phyloP scores from a whole-genome alignment of 1,284 basidiomycete genomes.

The Gymnopus androsaceus region DNA sequence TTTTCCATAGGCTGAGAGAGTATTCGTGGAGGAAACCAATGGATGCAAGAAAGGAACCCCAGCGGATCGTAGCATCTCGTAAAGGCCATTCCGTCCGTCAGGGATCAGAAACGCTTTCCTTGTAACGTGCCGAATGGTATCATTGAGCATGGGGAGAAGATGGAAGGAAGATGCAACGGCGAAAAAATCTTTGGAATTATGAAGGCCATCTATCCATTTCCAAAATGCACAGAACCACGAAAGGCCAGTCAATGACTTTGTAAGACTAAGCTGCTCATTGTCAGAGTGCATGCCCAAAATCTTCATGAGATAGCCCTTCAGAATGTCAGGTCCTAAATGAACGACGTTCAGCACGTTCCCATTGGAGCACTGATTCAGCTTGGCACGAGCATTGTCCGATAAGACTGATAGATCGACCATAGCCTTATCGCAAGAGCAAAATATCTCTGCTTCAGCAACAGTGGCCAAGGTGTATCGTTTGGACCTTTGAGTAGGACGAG shows the following conservation, averaged over 20 bases:
- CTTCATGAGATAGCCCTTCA: not conserved
- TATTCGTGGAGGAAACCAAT: slow-evolving; percentile 19
- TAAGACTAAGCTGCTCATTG: not conserved
- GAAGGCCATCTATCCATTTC: slow-evolving; percentile 26
- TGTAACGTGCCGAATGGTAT: slow-evolving; percentile 24
- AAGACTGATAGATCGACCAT: slow-evolving; percentile 4
- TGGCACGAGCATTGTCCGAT: not conserved
- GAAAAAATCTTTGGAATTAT: slow-evolving; percentile 33
- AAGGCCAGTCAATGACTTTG: too few relatives aligned
- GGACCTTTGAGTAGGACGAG: not conserved
- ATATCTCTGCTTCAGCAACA: slow-evolving; percentile 2
- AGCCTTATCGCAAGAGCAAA: not conserved
- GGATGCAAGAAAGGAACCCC: slow-evolving; percentile 31
- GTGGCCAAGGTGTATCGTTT: not conserved
- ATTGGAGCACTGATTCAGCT: not conserved
- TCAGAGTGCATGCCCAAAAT: not conserved
- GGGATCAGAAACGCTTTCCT: slow-evolving; percentile 6
- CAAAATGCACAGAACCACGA: slow-evolving; percentile 24
- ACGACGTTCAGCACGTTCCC: not conserved
- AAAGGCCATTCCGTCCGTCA: not conserved
- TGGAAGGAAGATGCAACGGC: slow-evolving; percentile 29
- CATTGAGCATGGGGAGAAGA: slow-evolving; percentile 24
- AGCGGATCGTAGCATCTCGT: slow-evolving; percentile 13
- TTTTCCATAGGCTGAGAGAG: slow-evolving; percentile 23
- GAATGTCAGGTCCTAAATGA: not conserved